phyloP scores from a whole-genome alignment of 1,284 basidiomycete species.

The Cryptococcus sp. region DNA sequence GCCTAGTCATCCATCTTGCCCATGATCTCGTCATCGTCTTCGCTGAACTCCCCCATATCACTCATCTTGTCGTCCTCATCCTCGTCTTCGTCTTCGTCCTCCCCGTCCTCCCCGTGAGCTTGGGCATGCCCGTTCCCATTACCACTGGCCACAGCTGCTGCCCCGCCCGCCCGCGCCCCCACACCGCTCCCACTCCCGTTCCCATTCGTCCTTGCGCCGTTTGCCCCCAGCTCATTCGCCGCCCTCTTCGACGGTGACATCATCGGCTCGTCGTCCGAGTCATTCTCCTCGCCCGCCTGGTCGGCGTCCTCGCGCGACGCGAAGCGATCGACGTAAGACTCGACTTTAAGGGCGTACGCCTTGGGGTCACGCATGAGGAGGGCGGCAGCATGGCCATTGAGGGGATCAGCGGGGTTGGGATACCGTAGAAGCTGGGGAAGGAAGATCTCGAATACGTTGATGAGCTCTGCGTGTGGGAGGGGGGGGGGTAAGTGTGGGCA shows the following conservation, averaged over 20 bases:
- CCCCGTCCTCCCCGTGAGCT: conserved; percentile 50
- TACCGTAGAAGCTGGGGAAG: conserved; percentile 94
- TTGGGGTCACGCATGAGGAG: conserved; percentile 95
- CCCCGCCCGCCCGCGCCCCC: neutral
- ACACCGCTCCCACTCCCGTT: conserved; percentile 22
- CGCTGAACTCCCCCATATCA: conserved; percentile 79
- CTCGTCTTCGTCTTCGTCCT: conserved; percentile 64
- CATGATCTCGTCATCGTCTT: conserved; percentile 38
- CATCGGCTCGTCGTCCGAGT: conserved; percentile 46
- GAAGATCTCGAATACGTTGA: conserved; percentile 99
- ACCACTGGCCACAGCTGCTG: conserved; percentile 60
- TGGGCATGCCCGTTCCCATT: conserved; percentile 47
- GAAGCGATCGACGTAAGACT: conserved; percentile 55
- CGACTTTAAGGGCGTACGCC: conserved; percentile 87
- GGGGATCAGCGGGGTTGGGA: conserved; percentile 94
- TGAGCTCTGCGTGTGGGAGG: conserved; percentile 96
- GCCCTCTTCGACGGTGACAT: conserved; percentile 8
- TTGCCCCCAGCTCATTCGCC: conserved; percentile 5
- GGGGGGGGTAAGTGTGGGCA: neutral
- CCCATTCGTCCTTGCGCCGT: conserved; percentile 11
- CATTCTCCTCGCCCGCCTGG: conserved; percentile 45
- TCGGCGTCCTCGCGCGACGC: conserved; percentile 51
- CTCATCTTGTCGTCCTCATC: conserved; percentile 80
- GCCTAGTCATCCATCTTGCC: conserved; percentile 43
- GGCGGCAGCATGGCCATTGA: conserved; percentile 96